Conservation (phyloP, 2,329 filamentous ascomycete genomes). For the Aureobasidium uvarum region DNA sequence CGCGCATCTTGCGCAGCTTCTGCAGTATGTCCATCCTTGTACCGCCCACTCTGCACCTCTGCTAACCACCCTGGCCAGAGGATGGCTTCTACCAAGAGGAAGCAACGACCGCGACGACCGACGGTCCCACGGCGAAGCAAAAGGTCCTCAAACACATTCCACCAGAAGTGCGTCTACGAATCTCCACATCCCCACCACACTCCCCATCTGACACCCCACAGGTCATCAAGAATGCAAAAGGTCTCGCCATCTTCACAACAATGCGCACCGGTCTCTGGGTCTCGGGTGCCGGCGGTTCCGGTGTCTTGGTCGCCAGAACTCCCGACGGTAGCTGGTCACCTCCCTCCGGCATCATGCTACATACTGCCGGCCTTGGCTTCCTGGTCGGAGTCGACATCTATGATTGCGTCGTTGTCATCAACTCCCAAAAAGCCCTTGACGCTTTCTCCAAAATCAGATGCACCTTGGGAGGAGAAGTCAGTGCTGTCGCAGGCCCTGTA, state of each 20-base stretch:
- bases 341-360: slow-evolving; percentile 84
- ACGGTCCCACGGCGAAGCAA: slow-evolving; percentile 60
- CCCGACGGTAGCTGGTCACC: slow-evolving; percentile 88
- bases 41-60: neutral
- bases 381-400: slow-evolving; percentile 92
- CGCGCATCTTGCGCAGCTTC: slow-evolving; percentile 84
- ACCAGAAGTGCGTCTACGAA: slow-evolving; percentile 45
- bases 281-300: slow-evolving; percentile 85
- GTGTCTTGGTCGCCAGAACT: slow-evolving; percentile 78
- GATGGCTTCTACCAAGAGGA: slow-evolving; percentile 67
- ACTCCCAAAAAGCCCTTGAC: slow-evolving; percentile 78
- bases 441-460: slow-evolving; percentile 76
- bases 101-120: slow-evolving; percentile 43
- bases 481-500: slow-evolving; percentile 72
- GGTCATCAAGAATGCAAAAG: slow-evolving; percentile 85
- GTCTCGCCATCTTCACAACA: slow-evolving; percentile 89
- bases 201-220: slow-evolving; percentile 34
- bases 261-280: slow-evolving; percentile 93
- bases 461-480: slow-evolving; percentile 78
- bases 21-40: slow-evolving; percentile 63
- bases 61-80: slow-evolving; percentile 43
- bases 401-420: slow-evolving; percentile 91
- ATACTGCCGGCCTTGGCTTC: slow-evolving; percentile 86
- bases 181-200: neutral
- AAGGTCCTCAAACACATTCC: slow-evolving; percentile 79